These are phyloP conservation scores for Panicum virgatum DNA, from an alignment of 202 grass and related monocot species.

Conservation along the genomic window DNA sequence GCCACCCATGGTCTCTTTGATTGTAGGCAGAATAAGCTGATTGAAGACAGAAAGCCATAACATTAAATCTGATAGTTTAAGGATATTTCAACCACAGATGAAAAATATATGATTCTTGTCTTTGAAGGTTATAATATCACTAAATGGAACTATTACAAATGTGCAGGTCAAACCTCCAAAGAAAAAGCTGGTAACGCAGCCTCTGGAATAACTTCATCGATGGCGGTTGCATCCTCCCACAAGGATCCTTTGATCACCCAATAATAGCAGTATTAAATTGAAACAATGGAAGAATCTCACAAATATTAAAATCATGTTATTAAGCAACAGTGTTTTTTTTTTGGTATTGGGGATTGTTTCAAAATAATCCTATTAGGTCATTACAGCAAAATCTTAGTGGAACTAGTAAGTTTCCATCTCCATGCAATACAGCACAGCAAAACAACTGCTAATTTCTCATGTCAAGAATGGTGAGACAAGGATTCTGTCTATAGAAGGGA, in stretches of 20 bases:
- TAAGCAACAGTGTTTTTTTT: neutral
- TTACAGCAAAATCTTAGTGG: neutral
- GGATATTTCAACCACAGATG: constrained; percentile 16
- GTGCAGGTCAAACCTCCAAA: constrained; percentile 70
- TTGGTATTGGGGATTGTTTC: neutral
- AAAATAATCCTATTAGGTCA: neutral
- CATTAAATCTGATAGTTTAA: constrained; percentile 25
- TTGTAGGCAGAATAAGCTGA: constrained; percentile 26
- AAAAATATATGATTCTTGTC: constrained; percentile 3
- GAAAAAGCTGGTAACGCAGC: constrained; percentile 93
- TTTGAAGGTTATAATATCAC: constrained; percentile 32
- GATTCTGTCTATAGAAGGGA: constrained; percentile 18
- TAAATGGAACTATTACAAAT: constrained; percentile 32
- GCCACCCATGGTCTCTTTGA: constrained; percentile 22
- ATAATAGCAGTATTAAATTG: constrained; percentile 36
- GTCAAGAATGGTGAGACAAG: constrained; percentile 30
- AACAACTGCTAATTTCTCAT: constrained; percentile 2
- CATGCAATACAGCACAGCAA: neutral
- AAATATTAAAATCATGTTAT: constrained; percentile 21
- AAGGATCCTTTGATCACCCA: constrained; percentile 60
- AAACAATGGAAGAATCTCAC: constrained; percentile 31
- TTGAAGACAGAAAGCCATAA: constrained; percentile 17
- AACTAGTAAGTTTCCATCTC: neutral
- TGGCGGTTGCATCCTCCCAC: constrained; percentile 71
- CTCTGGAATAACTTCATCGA: constrained; percentile 92